Conservation (phyloP, 352 stramenopile genomes). For the Thalassiosira livingstoniorum region DNA sequence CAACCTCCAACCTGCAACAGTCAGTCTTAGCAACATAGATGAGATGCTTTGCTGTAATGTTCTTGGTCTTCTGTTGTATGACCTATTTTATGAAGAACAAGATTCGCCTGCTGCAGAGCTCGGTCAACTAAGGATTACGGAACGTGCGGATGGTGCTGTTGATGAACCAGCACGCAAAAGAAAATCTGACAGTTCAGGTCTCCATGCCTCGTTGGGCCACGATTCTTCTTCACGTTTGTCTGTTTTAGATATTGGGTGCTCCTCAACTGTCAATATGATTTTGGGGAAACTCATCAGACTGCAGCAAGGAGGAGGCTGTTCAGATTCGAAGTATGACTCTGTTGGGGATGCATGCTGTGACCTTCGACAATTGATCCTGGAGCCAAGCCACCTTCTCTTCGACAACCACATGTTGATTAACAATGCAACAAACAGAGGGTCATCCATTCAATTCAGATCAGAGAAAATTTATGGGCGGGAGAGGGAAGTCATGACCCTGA, state of each 20-base stretch:
- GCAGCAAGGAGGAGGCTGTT: not conserved
- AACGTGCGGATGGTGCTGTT: not conserved
- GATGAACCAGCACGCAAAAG: not conserved
- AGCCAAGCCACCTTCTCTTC: constrained; percentile 29
- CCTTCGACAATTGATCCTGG: constrained; percentile 25
- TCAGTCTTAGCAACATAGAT: not conserved
- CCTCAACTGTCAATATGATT: constrained; percentile 28
- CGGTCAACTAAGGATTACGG: not conserved
- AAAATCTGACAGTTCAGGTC: not conserved
- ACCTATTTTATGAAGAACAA: constrained; percentile 5
- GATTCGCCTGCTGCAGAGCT: not conserved
- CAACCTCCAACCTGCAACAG: too few relatives aligned
- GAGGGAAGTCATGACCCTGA: constrained; percentile 25
- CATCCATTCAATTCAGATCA: constrained; percentile 10
- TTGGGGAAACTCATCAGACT: constrained; percentile 20
- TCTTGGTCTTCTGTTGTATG: not conserved
- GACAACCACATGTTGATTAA: too few relatives aligned
- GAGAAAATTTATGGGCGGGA: constrained; percentile 26
- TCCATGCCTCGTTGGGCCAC: not conserved
- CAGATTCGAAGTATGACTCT: constrained; percentile 12
- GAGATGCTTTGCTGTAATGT: not conserved
- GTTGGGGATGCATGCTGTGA: constrained; percentile 9
- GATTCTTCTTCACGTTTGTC: not conserved
- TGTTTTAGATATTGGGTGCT: constrained; percentile 26
- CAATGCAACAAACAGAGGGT: not conserved